Conservation (phyloP, 148 eudicot species). For the Camellia japonica region DNA sequence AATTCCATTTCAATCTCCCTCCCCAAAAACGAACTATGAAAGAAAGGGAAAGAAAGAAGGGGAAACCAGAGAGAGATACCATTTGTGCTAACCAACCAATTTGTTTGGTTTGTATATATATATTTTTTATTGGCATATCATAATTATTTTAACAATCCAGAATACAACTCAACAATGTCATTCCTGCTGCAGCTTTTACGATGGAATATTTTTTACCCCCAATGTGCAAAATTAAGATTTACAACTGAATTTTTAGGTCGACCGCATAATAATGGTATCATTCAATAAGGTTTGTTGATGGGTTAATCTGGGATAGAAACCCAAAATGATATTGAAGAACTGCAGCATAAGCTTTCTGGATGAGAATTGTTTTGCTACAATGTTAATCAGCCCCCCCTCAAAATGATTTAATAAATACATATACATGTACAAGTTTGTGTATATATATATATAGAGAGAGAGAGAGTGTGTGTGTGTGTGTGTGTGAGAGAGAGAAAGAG, state of each 20-base stretch:
- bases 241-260: neutral
- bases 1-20: neutral
- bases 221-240: neutral
- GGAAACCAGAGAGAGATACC: neutral
- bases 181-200: neutral
- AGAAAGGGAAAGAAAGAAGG: neutral
- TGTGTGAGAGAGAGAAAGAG: neutral
- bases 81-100: too few species aligned
- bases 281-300: neutral
- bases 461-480: too few species aligned
- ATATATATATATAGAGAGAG: too few species aligned
- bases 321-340: neutral
- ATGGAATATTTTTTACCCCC: neutral
- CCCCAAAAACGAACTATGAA: neutral
- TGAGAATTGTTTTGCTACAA: neutral
- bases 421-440: too few species aligned
- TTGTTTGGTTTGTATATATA: too few species aligned
- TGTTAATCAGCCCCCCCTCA: neutral
- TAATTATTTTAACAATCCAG: too few species aligned
- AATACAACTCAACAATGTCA: neutral
- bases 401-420: neutral
- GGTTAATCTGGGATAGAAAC: neutral
- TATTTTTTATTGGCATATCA: too few species aligned
- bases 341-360: neutral
- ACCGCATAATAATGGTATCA: neutral